phyloP scores from a whole-genome alignment of 1,284 basidiomycete species.

The Ceratobasidium sp. region DNA sequence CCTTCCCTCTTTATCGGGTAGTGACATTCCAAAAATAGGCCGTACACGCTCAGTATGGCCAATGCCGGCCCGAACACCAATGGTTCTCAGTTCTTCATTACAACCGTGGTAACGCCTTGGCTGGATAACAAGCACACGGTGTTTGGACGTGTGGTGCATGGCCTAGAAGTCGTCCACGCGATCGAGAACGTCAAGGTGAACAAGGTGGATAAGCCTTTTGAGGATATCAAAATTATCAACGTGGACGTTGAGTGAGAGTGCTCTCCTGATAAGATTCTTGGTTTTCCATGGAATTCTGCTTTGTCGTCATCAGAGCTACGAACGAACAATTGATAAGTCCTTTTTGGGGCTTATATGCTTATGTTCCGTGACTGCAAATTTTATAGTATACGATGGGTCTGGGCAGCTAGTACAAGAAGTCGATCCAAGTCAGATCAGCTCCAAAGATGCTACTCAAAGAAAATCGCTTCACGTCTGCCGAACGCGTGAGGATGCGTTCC shows the following conservation, averaged over 20 bases:
- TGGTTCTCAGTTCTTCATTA: constrained; percentile 98
- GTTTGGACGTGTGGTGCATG: constrained; percentile 82
- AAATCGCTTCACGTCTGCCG: constrained; percentile 55
- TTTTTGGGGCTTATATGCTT: constrained; percentile 12
- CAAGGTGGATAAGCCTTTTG: constrained; percentile 89
- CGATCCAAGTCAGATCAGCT: constrained; percentile 44
- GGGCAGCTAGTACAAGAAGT: constrained; percentile 36
- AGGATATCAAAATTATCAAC: constrained; percentile 91
- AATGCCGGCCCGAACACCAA: constrained; percentile 96
- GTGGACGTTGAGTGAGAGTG: constrained; percentile 59
- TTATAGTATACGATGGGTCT: background rate
- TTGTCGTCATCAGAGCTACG: background rate
- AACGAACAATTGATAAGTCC: background rate
- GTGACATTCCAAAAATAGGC: constrained; percentile 63
- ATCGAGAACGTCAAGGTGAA: constrained; percentile 78
- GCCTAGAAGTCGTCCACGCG: constrained; percentile 71
- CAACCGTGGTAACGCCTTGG: constrained; percentile 96
- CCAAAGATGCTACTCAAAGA: constrained; percentile 43
- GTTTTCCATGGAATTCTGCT: background rate
- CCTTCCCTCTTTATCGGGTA: background rate
- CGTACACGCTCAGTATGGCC: constrained; percentile 99
- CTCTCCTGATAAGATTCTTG: background rate
- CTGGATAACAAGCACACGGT: constrained; percentile 97
- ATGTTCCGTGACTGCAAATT: background rate
- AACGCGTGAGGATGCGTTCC: constrained; percentile 65